phyloP scores from a whole-genome alignment of 2,329 filamentous ascomycete genomes.

The Paecilomyces sp. region DNA sequence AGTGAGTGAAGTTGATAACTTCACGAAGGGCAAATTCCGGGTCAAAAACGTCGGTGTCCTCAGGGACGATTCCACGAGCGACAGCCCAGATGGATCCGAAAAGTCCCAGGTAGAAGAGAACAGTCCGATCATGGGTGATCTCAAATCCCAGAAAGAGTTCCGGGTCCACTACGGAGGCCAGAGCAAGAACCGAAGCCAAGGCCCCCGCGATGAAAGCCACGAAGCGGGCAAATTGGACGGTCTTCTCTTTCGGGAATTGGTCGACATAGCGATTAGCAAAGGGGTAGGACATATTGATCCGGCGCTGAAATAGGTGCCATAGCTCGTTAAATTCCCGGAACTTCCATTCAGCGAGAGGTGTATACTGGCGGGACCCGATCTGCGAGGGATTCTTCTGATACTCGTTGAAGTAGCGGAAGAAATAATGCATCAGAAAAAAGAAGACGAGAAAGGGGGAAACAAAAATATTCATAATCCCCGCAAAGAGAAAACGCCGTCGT shows the following conservation, averaged over 20 bases:
- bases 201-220: slow-evolving; percentile 83
- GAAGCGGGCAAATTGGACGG: slow-evolving; percentile 74
- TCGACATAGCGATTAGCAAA: slow-evolving; percentile 89
- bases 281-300: slow-evolving; percentile 89
- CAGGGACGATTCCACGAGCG: slow-evolving; percentile 74
- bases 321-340: slow-evolving; percentile 98
- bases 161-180: slow-evolving; percentile 80
- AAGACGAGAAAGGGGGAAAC: slow-evolving; percentile 81
- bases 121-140: slow-evolving; percentile 78
- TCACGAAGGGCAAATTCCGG: slow-evolving; percentile 82
- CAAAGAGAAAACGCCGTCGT: slow-evolving; percentile 69
- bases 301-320: slow-evolving; percentile 81
- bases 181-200: slow-evolving; percentile 73
- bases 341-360: slow-evolving; percentile 92
- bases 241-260: slow-evolving; percentile 94
- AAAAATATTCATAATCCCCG: slow-evolving; percentile 77
- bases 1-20: slow-evolving; percentile 89
- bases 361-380: slow-evolving; percentile 83
- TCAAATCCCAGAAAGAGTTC: slow-evolving; percentile 90
- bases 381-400: slow-evolving; percentile 90
- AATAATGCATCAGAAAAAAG: slow-evolving; percentile 80
- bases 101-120: slow-evolving; percentile 81
- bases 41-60: slow-evolving; percentile 84
- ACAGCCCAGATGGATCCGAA: slow-evolving; percentile 78
- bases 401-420: slow-evolving; percentile 95